Conservation (phyloP, 768 basidiomycete species). For the Russula foetens region DNA sequence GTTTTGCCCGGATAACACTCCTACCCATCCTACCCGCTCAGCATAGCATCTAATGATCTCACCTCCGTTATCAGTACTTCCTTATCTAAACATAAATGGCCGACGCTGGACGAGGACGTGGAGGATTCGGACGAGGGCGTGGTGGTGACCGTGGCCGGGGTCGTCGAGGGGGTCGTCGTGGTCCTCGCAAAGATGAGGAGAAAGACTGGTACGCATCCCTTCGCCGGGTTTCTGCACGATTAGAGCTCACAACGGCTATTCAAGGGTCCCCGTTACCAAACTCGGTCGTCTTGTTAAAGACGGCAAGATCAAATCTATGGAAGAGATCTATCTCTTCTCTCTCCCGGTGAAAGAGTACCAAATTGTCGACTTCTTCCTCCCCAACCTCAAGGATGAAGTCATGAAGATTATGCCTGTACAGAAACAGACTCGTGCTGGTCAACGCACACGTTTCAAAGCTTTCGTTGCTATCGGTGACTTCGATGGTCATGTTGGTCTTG, state of each 20-base stretch:
- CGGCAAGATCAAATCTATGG: slow-evolving; percentile 99
- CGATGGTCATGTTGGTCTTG: slow-evolving; percentile 97
- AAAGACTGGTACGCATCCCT: slow-evolving; percentile 82
- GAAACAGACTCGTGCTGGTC: slow-evolving; percentile 99
- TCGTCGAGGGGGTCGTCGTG: slow-evolving; percentile 80
- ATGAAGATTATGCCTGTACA: slow-evolving; percentile 99
- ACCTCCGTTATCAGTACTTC: slow-evolving; percentile 22
- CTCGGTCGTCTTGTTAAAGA: slow-evolving; percentile 99
- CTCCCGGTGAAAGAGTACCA: slow-evolving; percentile 99
- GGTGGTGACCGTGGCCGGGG: slow-evolving; percentile 55
- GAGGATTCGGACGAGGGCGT: slow-evolving; percentile 83
- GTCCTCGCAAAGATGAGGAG: slow-evolving; percentile 98
- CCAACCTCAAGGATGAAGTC: slow-evolving; percentile 98
- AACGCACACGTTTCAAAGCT: slow-evolving; percentile 99
- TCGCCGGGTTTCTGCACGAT: background rate
- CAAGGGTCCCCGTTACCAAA: slow-evolving; percentile 95
- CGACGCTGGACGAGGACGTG: slow-evolving; percentile 85
- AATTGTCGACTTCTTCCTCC: slow-evolving; percentile 99
- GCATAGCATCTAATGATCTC: background rate
- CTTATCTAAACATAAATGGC: slow-evolving; percentile 48
- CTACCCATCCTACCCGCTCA: background rate
- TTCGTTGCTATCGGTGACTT: slow-evolving; percentile 99
- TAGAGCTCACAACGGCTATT: slow-evolving; percentile 5
- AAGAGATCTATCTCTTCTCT: slow-evolving; percentile 99
- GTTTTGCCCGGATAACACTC: slow-evolving; percentile 4